Base-by-base conservation (phyloP, 2,329 filamentous ascomycete genomes). In the Teratosphaeria pseudoeucalypti region DNA sequence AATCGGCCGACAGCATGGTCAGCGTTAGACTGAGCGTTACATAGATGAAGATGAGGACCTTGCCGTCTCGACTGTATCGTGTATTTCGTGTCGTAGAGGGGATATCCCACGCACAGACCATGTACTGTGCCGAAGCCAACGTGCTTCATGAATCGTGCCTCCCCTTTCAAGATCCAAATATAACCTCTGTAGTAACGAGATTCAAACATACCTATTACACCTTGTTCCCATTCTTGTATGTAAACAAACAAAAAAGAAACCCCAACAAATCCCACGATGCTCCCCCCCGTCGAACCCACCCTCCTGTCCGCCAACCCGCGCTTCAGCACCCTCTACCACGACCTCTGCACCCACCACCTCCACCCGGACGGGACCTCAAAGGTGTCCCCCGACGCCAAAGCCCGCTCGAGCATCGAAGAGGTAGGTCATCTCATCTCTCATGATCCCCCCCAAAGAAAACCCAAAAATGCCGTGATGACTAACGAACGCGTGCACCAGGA, bases 271-370 rank as follows among this genome's bases (percentile, higher is more conserved):
- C 6, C 54, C 10, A 64, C 11, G 16, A 78, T 79, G 76, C 65
- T 77, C 6, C 75, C 76, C 1, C 76, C 75, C 26, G 67, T 78
- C 1, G 71, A 77, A 29, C 70, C 73, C 0, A 60, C 61, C 1
- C 64, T 73, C 0, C 60, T 77, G 0, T 64, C 74, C 27, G 68
- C 70, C 0, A 78, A 79, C 57, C 75, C 77, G 0, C 74, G 73
- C 37, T 79, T 80, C 58, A 75, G 76, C 16, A 67, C 72, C 0
- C 66, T 80, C 1, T 78, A 79, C 65, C 72, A 74, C 54, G 76
- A 79, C 62, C 65, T 80, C 0, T 73, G 71, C 54, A 67, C 70
- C 0, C 72, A 74, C 55, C 77, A 75, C 65, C 63, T 79, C 5
- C 76, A 77, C 58, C 54, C 64, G 1, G 74, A 79, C 70, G 76